Conservation (phyloP, 2,329 filamentous ascomycete species). For the Nothopassalora personata region DNA sequence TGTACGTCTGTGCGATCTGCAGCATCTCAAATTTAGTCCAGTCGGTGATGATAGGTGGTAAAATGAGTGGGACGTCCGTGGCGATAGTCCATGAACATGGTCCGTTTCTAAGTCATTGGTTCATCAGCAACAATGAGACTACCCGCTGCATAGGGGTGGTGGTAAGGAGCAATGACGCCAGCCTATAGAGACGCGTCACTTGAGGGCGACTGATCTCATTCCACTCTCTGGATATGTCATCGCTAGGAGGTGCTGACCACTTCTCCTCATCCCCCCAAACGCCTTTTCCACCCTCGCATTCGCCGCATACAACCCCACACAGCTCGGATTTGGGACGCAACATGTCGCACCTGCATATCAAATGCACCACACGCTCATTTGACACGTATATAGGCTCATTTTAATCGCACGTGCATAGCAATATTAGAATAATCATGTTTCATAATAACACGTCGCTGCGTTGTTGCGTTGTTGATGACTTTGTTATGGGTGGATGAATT, state of each 20-base stretch:
- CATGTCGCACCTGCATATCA: too few species aligned
- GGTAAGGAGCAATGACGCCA: conserved; percentile 38
- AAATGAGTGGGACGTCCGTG: not conserved
- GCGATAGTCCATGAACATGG: not conserved
- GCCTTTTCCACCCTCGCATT: too few species aligned
- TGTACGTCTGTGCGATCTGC: not conserved
- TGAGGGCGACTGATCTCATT: conserved; percentile 38
- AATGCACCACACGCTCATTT: too few species aligned
- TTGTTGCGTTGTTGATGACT: too few species aligned
- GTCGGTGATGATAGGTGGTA: not conserved
- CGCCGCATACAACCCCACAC: too few species aligned
- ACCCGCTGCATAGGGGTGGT: conserved; percentile 31
- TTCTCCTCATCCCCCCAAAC: too few species aligned
- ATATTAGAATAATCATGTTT: too few species aligned
- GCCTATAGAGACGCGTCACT: conserved; percentile 44
- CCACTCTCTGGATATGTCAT: conserved; percentile 34
- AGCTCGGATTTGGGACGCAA: too few species aligned
- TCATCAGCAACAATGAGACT: conserved; percentile 38
- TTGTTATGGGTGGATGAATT: too few species aligned
- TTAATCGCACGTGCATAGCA: too few species aligned
- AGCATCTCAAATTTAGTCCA: not conserved
- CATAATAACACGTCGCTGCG: too few species aligned
- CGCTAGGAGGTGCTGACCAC: not conserved
- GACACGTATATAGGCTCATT: too few species aligned
- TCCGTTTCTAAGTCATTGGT: conserved; percentile 23